Base-by-base conservation (phyloP, 2,329 filamentous ascomycete genomes). In the Teratosphaeria pseudoeucalypti region DNA sequence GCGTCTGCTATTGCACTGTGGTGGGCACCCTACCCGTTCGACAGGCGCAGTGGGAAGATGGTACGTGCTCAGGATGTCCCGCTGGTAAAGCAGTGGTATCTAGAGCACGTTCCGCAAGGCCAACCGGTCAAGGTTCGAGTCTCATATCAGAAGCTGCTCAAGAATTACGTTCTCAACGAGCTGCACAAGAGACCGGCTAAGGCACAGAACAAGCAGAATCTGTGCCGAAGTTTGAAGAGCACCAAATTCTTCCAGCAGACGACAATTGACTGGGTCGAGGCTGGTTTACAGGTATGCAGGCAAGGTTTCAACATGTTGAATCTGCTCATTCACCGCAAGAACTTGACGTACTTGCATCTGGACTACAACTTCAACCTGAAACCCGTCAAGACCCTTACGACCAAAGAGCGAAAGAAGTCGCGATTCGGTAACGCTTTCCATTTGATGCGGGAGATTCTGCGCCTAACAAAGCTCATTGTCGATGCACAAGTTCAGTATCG, bases 221-320 rank as follows among this genome's bases (percentile, higher is more conserved):
- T 99, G 60, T 83, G 97, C 72, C 85, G 85, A 68, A 95, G 90
- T 9, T 76, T 99, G 65, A 97, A 96, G 76, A 86, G 90, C 66
- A 99, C 94, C 55, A 99, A 99, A 71, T 99, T 99, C 78, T 99
- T 99, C 82, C 95, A 99, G 75, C 94, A 97, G 75, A 99, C 94
- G 2, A 96, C 90, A 9, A 97, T 99, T 64, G 94, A 99, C 73
- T 99, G 94, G 94, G 94, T 99, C 52, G 94, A 99, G 78, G 94
- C 95, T 67, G 94, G 95, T 77, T 82, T 99, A 71, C 95, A 99
- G 77, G 94, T 99, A 63, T 99, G 94, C 74, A 86, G 94, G 56
- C 94, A 99, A 73, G 94, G 94, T 58, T 99, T 96, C 81, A 99
- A 99, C 77, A 99, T 99, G 92, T 80, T 99, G 61, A 99, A 99